Conservation (phyloP, 2,329 filamentous ascomycete species). For the Pseudogymnoascus pannorum region DNA sequence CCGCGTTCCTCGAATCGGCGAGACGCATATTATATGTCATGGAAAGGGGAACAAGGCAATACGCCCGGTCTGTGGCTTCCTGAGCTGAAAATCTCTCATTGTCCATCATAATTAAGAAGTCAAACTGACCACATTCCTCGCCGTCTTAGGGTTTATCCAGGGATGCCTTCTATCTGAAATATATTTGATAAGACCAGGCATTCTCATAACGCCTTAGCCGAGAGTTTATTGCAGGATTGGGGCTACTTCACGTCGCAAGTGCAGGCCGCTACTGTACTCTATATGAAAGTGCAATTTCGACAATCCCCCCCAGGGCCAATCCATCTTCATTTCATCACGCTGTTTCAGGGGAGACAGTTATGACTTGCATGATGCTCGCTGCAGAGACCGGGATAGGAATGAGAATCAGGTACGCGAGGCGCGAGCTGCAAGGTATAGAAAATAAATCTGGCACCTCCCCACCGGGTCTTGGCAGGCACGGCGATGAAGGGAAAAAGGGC, state of each 20-base stretch:
- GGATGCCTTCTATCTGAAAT: slow-evolving; percentile 4
- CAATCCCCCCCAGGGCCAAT: neutral
- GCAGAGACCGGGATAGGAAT: neutral
- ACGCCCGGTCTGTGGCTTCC: neutral
- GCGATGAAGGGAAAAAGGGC: neutral
- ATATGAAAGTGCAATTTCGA: slow-evolving; percentile 6
- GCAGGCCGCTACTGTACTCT: slow-evolving; percentile 1
- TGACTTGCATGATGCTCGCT: neutral
- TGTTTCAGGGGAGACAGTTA: neutral
- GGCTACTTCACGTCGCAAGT: neutral
- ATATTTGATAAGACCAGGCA: neutral
- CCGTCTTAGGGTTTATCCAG: neutral
- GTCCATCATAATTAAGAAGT: neutral
- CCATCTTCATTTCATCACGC: neutral
- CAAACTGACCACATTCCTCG: neutral
- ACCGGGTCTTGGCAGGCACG: neutral
- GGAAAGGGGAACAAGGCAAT: neutral
- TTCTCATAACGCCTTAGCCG: neutral
- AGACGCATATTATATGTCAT: neutral
- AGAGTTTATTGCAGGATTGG: neutral
- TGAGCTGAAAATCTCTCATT: neutral
- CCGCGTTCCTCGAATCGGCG: neutral
- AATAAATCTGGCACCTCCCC: neutral
- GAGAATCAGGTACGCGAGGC: slow-evolving; percentile 1
- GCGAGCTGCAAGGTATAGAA: neutral